Conservation (phyloP, 2,329 filamentous ascomycete genomes). For the Grosmannia huntii region DNA sequence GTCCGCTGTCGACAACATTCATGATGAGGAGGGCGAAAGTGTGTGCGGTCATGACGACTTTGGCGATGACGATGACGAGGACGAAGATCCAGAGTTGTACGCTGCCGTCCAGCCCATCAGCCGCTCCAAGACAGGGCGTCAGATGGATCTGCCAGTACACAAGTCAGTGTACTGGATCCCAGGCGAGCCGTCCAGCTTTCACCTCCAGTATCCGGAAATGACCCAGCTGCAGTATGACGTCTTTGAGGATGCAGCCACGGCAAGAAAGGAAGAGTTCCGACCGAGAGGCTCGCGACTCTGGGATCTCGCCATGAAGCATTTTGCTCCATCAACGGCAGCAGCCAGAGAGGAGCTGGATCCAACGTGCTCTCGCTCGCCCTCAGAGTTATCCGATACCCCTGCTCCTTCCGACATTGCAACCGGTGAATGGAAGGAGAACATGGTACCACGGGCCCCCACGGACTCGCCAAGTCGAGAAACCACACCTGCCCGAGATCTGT, state of each 20-base stretch:
- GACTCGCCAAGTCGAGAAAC: neutral
- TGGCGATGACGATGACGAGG: slow-evolving; percentile 27
- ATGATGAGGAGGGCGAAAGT: neutral
- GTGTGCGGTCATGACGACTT: slow-evolving; percentile 16
- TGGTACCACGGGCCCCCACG: neutral
- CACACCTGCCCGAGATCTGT: neutral
- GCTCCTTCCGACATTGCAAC: slow-evolving; percentile 1
- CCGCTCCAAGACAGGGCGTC: slow-evolving; percentile 37
- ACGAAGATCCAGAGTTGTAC: slow-evolving; percentile 32
- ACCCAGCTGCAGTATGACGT: slow-evolving; percentile 44
- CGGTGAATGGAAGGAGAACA: slow-evolving; percentile 8
- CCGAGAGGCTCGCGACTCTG: slow-evolving; percentile 39
- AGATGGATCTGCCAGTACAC: slow-evolving; percentile 42
- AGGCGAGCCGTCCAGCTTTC: slow-evolving; percentile 41
- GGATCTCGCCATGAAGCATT: slow-evolving; percentile 45
- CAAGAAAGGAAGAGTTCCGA: slow-evolving; percentile 38
- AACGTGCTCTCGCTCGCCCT: slow-evolving; percentile 3
- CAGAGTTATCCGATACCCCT: slow-evolving; percentile 3
- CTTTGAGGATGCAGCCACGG: slow-evolving; percentile 38
- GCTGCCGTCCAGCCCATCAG: slow-evolving; percentile 35
- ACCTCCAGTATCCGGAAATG: slow-evolving; percentile 52
- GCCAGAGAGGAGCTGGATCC: neutral
- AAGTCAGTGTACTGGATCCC: slow-evolving; percentile 46
- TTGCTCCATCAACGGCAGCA: slow-evolving; percentile 27
- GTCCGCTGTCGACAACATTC: neutral